Percentiles rank a stretch among this genome's conserved stretches.
Conservation (phyloP, 2,329 filamentous ascomycete species). For the Orbilia brochopaga region DNA sequence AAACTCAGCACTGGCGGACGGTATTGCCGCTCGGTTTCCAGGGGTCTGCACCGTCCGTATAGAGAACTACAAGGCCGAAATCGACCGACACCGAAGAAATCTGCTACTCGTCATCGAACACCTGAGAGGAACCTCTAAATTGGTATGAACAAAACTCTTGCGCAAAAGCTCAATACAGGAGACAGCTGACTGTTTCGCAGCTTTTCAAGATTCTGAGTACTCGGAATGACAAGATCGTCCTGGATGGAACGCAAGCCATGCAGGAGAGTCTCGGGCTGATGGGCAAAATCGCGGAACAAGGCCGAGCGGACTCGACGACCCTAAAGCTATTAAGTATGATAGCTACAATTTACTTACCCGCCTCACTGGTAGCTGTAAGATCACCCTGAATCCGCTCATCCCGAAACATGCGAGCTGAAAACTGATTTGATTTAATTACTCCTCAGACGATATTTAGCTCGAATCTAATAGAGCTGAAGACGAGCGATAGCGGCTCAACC, state of each 20-base stretch:
- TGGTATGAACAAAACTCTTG: conserved; percentile 7
- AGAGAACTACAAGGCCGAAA: conserved; percentile 28
- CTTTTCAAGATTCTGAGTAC: conserved; percentile 32
- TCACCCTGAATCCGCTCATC: not conserved
- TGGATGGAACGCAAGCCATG: conserved; percentile 29
- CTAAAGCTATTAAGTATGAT: conserved; percentile 36
- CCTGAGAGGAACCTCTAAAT: conserved; percentile 24
- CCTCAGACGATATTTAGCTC: conserved; percentile 36
- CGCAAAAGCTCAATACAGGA: not conserved
- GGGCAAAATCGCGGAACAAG: conserved; percentile 34
- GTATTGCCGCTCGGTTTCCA: conserved; percentile 22
- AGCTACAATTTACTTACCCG: conserved; percentile 36
- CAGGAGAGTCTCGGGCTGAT: conserved; percentile 32
- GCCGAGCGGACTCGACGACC: conserved; percentile 22
- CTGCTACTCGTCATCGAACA: conserved; percentile 28
- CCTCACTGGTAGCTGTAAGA: conserved; percentile 36
- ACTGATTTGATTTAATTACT: no score
- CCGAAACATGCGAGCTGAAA: no score
- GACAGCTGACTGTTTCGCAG: conserved; percentile 1
- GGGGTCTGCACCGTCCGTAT: conserved; percentile 9
- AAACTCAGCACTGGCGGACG: conserved; percentile 21
- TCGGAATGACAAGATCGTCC: conserved; percentile 20
- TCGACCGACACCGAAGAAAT: conserved; percentile 20
- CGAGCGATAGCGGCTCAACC: not conserved
- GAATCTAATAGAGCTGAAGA: conserved; percentile 20